Evolutionary conservation across 768 basidiomycete genomes (phyloP).

Genomic region (Butyriboletus loyo): DNA sequence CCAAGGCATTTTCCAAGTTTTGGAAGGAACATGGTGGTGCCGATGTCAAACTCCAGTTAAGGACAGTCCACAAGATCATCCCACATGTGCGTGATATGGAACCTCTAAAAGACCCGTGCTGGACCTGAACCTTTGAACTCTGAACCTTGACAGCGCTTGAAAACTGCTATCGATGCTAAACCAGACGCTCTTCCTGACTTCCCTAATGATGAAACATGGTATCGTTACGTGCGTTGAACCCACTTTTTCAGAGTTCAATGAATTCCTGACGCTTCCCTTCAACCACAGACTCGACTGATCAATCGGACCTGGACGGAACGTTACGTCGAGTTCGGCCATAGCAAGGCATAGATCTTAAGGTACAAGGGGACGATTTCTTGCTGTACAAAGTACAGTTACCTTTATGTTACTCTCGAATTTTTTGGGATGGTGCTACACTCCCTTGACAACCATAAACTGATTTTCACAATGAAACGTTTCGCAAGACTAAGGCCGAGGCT

Average conservation of each 20-base stretch:
- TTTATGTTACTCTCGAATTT: background rate
- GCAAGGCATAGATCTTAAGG: conserved; percentile 1
- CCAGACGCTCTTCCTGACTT: conserved; percentile 34
- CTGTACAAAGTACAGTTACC: background rate
- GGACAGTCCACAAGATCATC: conserved; percentile 33
- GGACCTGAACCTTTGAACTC: background rate
- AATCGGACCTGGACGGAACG: conserved; percentile 26
- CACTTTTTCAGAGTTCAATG: background rate
- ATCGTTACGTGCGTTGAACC: conserved; percentile 26
- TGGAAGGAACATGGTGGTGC: conserved; percentile 29
- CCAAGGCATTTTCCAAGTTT: conserved; percentile 34
- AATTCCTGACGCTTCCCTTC: background rate
- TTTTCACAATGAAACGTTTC: background rate
- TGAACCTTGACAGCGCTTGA: conserved; percentile 30
- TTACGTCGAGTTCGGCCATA: conserved; percentile 21
- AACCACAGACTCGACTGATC: conserved; percentile 16
- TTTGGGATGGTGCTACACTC: background rate
- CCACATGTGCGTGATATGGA: conserved; percentile 36
- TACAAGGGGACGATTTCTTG: background rate
- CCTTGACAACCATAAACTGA: background rate
- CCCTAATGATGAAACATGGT: conserved; percentile 33
- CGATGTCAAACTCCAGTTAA: conserved; percentile 20
- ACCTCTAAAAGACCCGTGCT: background rate
- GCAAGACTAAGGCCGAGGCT: background rate
- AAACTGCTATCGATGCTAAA: conserved; percentile 25